Percentiles rank a stretch among this genome's conserved stretches.
Evolutionary conservation across 1,284 basidiomycete species (phyloP).

Genomic region (Coniophora puteana): DNA sequence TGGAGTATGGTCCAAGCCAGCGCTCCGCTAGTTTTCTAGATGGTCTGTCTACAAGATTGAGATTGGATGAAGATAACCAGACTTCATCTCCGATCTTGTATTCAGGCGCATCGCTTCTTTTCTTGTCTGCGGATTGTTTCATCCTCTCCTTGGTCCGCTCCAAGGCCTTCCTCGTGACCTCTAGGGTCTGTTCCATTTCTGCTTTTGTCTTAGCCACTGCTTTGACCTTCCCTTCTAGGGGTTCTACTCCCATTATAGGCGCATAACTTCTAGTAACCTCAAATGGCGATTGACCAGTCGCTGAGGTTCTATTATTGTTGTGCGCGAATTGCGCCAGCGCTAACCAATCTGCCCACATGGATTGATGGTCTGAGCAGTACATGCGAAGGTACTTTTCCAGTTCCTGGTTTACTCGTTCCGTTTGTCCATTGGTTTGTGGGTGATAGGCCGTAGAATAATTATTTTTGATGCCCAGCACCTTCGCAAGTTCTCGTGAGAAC

Average conservation of each 20-base stretch:
- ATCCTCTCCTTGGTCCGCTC: neutral
- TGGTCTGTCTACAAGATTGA: too few relatives aligned
- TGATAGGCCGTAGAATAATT: conserved; percentile 18
- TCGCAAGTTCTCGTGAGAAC: conserved; percentile 21
- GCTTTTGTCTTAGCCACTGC: neutral
- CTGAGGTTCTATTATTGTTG: neutral
- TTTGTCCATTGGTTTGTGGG: conserved; percentile 25
- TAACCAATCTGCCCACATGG: neutral
- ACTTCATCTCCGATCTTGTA: neutral
- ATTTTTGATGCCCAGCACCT: conserved; percentile 14
- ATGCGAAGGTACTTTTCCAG: conserved; percentile 33
- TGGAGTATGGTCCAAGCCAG: too few relatives aligned
- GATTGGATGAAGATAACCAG: neutral
- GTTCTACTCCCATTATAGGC: neutral
- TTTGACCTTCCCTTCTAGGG: neutral
- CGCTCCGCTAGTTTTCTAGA: too few relatives aligned
- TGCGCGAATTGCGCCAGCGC: neutral
- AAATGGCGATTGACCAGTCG: neutral
- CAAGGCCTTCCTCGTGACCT: too few relatives aligned
- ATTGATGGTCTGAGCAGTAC: conserved; percentile 17
- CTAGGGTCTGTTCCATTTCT: neutral
- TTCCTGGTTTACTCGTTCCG: conserved; percentile 36
- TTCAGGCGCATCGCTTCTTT: neutral
- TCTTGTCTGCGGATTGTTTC: neutral
- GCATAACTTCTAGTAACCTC: neutral